phyloP scores from a whole-genome alignment of 1,284 basidiomycete genomes.

The Moesziomyces antarcticus region DNA sequence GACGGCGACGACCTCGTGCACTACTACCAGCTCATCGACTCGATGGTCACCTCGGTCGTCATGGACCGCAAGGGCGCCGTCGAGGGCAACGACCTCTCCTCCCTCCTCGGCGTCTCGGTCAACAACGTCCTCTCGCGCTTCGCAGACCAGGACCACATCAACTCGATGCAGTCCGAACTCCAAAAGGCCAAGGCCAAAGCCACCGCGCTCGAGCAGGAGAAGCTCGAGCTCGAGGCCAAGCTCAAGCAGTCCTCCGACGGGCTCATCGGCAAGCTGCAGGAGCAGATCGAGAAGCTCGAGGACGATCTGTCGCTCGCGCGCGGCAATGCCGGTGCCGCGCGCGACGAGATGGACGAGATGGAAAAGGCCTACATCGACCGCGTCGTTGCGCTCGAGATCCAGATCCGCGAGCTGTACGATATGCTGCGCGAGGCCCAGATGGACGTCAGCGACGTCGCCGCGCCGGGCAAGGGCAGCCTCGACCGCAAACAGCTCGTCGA shows the following conservation, averaged over 20 bases:
- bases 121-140: slow-evolving; percentile 88
- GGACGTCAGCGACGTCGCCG: slow-evolving; percentile 70
- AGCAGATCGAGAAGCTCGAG: slow-evolving; percentile 78
- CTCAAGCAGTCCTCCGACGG: slow-evolving; percentile 83
- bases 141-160: slow-evolving; percentile 87
- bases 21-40: slow-evolving; percentile 92
- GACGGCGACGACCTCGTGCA: slow-evolving; percentile 80
- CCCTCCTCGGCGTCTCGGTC: slow-evolving; percentile 88
- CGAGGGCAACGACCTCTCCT: slow-evolving; percentile 78
- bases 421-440: slow-evolving; percentile 83
- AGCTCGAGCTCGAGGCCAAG: slow-evolving; percentile 77
- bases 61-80: slow-evolving; percentile 81
- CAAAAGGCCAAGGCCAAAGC: slow-evolving; percentile 76
- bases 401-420: slow-evolving; percentile 92
- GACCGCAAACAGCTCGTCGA: slow-evolving; percentile 73
- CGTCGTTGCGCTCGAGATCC: slow-evolving; percentile 86
- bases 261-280: slow-evolving; percentile 83
- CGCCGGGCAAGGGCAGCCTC: slow-evolving; percentile 53
- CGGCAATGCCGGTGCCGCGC: slow-evolving; percentile 73
- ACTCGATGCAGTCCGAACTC: slow-evolving; percentile 82
- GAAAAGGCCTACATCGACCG: slow-evolving; percentile 85
- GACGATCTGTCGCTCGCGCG: slow-evolving; percentile 83
- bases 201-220: slow-evolving; percentile 76
- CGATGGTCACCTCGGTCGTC: slow-evolving; percentile 90
- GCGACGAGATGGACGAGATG: slow-evolving; percentile 79